These are phyloP conservation scores for Serendipita sp. DNA, from an alignment of 768 basidiomycete genomes.

Conservation along the genomic window DNA sequence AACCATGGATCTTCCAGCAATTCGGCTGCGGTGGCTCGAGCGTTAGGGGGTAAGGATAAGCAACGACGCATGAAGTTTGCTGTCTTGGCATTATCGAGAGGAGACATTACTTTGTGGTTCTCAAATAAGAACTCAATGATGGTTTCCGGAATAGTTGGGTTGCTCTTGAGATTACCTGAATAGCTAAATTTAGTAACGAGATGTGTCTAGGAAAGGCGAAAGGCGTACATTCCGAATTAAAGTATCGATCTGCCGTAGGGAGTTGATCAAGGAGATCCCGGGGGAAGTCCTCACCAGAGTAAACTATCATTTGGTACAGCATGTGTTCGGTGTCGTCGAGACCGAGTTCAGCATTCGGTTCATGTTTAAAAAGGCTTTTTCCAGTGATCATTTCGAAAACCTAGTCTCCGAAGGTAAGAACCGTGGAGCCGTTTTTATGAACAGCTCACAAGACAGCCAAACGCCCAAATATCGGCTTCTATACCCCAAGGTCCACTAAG, in stretches of 20 bases:
- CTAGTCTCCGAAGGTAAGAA: neutral
- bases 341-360: neutral
- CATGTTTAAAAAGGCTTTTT: neutral
- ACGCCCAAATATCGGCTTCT: slow-evolving; percentile 13
- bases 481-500: neutral
- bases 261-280: neutral
- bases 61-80: too few species aligned
- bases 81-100: too few species aligned
- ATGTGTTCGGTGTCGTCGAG: neutral
- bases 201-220: too few species aligned
- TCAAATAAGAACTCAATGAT: too few species aligned
- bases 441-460: slow-evolving; percentile 13
- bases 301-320: slow-evolving; percentile 5
- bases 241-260: neutral
- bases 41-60: too few species aligned
- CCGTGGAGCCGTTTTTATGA: too few species aligned
- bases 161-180: too few species aligned
- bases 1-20: too few species aligned
- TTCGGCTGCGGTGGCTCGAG: too few species aligned
- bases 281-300: neutral
- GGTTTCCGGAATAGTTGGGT: too few species aligned
- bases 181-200: too few species aligned
- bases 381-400: neutral
- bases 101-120: too few species aligned
- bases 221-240: neutral